Conservation (phyloP, 2,329 filamentous ascomycete species). For the Myriosclerotinia curreyana region DNA sequence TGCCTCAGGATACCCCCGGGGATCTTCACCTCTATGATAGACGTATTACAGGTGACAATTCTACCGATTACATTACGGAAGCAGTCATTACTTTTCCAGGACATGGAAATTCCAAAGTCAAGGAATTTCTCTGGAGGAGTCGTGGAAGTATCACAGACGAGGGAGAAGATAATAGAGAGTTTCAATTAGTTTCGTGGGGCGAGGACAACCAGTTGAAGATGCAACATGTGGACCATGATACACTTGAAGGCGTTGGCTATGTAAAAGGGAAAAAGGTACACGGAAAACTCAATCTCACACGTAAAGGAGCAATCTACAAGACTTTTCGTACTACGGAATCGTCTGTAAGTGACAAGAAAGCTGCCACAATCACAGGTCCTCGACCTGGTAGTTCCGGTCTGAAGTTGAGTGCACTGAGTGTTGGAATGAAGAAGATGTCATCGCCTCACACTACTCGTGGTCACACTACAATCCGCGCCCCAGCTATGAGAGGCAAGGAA, state of each 20-base stretch:
- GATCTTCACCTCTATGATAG: constrained; percentile 82
- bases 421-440: constrained; percentile 44
- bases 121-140: constrained; percentile 87
- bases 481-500: constrained; percentile 39
- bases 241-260: constrained; percentile 68
- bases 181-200: constrained; percentile 91
- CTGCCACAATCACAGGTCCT: constrained; percentile 60
- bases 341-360: constrained; percentile 54
- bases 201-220: constrained; percentile 79
- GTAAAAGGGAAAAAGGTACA: constrained; percentile 64
- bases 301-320: constrained; percentile 81
- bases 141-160: constrained; percentile 65
- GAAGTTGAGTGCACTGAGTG: constrained; percentile 37
- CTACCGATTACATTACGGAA: constrained; percentile 45
- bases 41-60: constrained; percentile 45
- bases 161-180: constrained; percentile 78
- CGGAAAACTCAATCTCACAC: constrained; percentile 67
- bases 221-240: constrained; percentile 65
- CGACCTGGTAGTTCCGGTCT: constrained; percentile 47
- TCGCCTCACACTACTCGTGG: constrained; percentile 38
- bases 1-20: constrained; percentile 86
- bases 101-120: constrained; percentile 65
- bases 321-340: constrained; percentile 75
- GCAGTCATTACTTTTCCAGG: constrained; percentile 59
- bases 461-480: constrained; percentile 32